A percentile compares a stretch with the other conserved stretches of the same genome.
Evolutionary conservation across 108 stramenopile species (phyloP).

Genomic region (Cafeteria roenbergensis): DNA sequence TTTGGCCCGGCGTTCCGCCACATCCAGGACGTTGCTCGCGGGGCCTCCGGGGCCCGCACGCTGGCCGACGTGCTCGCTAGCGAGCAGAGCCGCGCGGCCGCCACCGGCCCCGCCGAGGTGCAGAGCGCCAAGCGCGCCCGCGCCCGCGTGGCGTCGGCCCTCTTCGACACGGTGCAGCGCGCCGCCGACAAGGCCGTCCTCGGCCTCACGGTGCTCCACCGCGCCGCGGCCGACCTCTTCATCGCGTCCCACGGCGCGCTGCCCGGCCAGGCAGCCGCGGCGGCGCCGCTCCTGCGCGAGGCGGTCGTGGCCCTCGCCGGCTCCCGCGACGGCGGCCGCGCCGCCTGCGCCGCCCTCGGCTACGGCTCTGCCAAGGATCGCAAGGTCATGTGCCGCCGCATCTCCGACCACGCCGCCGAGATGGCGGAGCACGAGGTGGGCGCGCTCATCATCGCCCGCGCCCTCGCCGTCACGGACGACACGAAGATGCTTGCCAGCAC

Average conservation of each 20-base stretch:
- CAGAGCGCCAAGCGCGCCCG: background rate
- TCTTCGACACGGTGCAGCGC: background rate
- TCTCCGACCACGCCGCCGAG: background rate
- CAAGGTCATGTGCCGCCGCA: background rate
- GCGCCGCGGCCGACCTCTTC: background rate
- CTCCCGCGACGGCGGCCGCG: slow-evolving; percentile 2
- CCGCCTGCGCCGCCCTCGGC: slow-evolving; percentile 4
- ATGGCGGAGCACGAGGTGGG: slow-evolving; percentile 9
- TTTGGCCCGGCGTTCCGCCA: background rate
- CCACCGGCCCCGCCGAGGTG: background rate
- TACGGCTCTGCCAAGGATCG: slow-evolving; percentile 15
- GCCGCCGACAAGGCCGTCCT: background rate
- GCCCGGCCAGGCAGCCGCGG: background rate
- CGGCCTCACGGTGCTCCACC: background rate
- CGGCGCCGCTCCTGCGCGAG: background rate
- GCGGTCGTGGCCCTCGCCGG: slow-evolving; percentile 30
- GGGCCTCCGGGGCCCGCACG: too few species aligned
- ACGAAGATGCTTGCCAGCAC: background rate
- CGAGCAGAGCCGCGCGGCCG: background rate
- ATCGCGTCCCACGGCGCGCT: too few species aligned
- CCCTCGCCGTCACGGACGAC: slow-evolving; percentile 5
- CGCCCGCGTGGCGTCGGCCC: too few species aligned
- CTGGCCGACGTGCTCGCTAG: background rate
- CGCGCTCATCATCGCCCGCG: background rate
- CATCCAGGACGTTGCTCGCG: too few species aligned